These are phyloP conservation scores for Urostyla sp. DNA, from an alignment of 73 alveolate species.

Conservation along the genomic window DNA sequence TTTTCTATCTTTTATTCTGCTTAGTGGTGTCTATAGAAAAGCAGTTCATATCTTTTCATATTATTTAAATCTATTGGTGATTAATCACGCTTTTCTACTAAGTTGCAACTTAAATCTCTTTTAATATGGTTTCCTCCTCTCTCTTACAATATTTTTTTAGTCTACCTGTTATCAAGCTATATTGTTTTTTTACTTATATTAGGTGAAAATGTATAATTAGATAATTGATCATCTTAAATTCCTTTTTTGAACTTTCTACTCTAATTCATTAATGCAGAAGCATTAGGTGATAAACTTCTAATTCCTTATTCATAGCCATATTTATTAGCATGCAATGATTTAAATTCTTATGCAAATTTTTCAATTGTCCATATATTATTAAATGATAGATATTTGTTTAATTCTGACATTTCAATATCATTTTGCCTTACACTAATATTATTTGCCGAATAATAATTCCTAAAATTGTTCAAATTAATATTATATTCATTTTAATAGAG, in stretches of 20 bases:
- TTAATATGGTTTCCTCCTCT: background rate
- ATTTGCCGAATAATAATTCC: background rate
- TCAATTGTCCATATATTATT: conserved; percentile 40
- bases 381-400: conserved; percentile 17
- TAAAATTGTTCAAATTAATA: background rate
- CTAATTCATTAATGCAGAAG: background rate
- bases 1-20: conserved; percentile 49
- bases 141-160: background rate
- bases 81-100: background rate
- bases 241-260: background rate
- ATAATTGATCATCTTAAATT: conserved; percentile 14
- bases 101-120: conserved; percentile 36
- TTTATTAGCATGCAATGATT: conserved; percentile 42
- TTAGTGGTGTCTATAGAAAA: conserved; percentile 21
- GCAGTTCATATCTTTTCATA: conserved; percentile 32
- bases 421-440: background rate
- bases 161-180: conserved; percentile 1
- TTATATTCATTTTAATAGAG: conserved; percentile 7
- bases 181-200: background rate
- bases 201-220: conserved; percentile 34
- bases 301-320: background rate
- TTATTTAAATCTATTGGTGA: background rate
- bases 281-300: background rate
- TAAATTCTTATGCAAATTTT: conserved; percentile 19
- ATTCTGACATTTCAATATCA: background rate